Percentiles rank a stretch among this genome's conserved stretches.
These are phyloP conservation scores for Penicillium polonicum DNA, from an alignment of 2,329 filamentous ascomycete species.

Conservation along the genomic window DNA sequence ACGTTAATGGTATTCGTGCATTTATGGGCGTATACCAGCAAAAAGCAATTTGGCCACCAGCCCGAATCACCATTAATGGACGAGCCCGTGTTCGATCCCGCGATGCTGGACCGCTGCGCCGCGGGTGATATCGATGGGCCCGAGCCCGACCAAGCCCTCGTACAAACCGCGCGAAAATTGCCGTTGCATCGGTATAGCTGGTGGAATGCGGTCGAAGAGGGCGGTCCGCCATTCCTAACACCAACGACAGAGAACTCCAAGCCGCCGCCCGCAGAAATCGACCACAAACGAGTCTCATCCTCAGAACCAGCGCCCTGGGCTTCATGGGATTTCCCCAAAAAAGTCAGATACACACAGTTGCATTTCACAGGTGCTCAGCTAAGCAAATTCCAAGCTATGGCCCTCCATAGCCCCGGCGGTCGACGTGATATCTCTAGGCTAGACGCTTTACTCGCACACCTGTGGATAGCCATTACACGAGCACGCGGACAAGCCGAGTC, in stretches of 20 bases:
- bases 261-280: not conserved
- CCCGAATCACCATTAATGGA: not conserved
- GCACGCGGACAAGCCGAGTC: not conserved
- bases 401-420: not conserved
- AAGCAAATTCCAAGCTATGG: not conserved
- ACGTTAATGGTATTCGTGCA: constrained; percentile 47
- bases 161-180: not conserved
- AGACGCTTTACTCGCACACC: constrained; percentile 2
- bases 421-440: constrained; percentile 6
- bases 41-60: constrained; percentile 34
- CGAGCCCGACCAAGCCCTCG: not conserved
- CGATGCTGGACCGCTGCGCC: not conserved
- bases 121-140: constrained; percentile 4
- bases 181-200: constrained; percentile 8
- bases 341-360: not conserved
- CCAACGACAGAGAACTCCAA: constrained; percentile 7
- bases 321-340: constrained; percentile 3
- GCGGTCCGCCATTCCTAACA: not conserved
- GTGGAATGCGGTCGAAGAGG: constrained; percentile 1
- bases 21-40: constrained; percentile 40
- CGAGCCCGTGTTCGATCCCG: not conserved
- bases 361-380: constrained; percentile 1
- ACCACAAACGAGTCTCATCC: not conserved
- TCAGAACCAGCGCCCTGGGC: constrained; percentile 2
- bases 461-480: not conserved